Base-by-base conservation (phyloP, 2,329 filamentous ascomycete species). In the Ceratocystis cacaofunesta region DNA sequence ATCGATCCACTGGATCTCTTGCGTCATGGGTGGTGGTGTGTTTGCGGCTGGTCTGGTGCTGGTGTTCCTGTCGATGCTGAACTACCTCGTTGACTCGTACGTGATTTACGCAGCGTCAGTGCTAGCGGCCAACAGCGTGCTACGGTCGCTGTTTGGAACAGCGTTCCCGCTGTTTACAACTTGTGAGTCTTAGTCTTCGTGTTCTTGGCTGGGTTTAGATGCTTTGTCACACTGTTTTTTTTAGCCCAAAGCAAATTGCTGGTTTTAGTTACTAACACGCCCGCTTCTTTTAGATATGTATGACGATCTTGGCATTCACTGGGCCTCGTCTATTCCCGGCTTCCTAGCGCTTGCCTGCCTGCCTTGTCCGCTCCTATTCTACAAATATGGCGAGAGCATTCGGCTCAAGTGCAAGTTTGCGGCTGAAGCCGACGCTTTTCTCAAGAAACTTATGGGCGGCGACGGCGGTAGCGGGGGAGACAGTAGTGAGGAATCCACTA, bases 101-200 rank as follows among this genome's bases (percentile, higher is more conserved):
- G 85, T 86, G 63, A 87, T 92, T 70, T 92, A 86, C 68, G 88
- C 89, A 0, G 88, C 88, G 0, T 89, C 85, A 0, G 87, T 86
- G 0, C 77, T 92, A 7, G 88, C 89, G 1, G 87, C 87, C 61
- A 90, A 86, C 73, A 80, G 84, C 1, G 83, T 91, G 30, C 76
- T 91, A 10, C 84, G 88, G 67, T 89, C 86, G 0, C 75, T 88
- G 15, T 89, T 90, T 68, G 88, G 86, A 66, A 83, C 85, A 0
- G 84, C 81, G 0, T 90, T 91, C 75, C 88, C 87, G 0, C 78
- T 91, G 0, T 90, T 90, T 74, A 88, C 87, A 0, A 79, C 77
- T 5, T 52, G 62, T 64, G 46, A 64, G 62, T 64, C 22, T 28
- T n/a, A 12, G 10, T 30, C 22, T 44, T 41, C 5, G 3, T 19